Conservation (phyloP, 164 flowering plant species). For the Vitis rotundifolia region DNA sequence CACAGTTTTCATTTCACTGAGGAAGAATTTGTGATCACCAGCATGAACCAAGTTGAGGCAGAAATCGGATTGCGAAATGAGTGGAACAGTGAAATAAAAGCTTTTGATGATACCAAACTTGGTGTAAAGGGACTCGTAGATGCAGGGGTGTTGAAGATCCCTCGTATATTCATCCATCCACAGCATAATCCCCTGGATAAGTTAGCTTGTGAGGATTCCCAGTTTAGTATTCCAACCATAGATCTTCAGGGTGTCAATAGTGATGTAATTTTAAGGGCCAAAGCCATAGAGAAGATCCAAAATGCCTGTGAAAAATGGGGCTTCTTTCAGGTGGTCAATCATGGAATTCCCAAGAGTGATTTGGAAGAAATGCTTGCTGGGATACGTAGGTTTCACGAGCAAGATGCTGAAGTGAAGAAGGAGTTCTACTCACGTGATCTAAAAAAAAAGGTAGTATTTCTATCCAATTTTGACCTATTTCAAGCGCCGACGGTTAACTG, state of each 20-base stretch:
- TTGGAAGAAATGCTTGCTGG: constrained; percentile 36
- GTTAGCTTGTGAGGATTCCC: neutral
- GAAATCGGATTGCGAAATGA: constrained; percentile 6
- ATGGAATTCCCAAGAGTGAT: constrained; percentile 29
- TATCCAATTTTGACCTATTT: constrained; percentile 30
- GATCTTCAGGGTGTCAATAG: constrained; percentile 19
- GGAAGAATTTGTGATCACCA: too few species aligned
- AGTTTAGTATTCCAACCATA: constrained; percentile 25
- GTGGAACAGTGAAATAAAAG: constrained; percentile 24
- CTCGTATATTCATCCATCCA: too few species aligned
- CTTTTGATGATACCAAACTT: constrained; percentile 46
- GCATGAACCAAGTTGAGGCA: too few species aligned
- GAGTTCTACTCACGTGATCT: constrained; percentile 28
- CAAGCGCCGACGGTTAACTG: constrained; percentile 25
- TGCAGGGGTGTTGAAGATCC: constrained; percentile 18
- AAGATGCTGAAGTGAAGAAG: constrained; percentile 31
- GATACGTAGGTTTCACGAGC: constrained; percentile 31
- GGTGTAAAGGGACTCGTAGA: constrained; percentile 56
- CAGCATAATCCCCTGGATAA: neutral
- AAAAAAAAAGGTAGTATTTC: constrained; percentile 12
- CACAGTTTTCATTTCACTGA: too few species aligned
- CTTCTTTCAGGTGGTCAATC: constrained; percentile 48
- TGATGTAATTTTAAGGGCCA: constrained; percentile 7
- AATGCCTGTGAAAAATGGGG: constrained; percentile 39
- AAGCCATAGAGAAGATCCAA: constrained; percentile 24